A percentile compares a stretch with the other conserved stretches of the same genome.
Evolutionary conservation across 768 basidiomycete genomes (phyloP).

Genomic region (Infundibulicybe gibba): DNA sequence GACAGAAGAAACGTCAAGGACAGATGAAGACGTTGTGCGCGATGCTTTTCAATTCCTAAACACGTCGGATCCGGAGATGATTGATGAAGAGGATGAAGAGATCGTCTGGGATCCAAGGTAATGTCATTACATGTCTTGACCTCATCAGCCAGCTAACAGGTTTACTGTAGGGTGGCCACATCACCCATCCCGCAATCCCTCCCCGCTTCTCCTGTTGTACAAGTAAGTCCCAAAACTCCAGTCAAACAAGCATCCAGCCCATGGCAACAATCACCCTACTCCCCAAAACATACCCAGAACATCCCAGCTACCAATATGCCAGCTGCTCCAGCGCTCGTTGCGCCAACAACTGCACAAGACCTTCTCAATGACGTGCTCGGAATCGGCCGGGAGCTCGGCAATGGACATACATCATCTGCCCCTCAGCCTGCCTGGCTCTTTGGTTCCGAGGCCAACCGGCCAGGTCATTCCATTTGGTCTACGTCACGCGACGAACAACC

Average conservation of each 20-base stretch:
- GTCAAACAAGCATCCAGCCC: slow-evolving; percentile 29
- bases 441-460: slow-evolving; percentile 43
- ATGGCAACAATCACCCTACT: slow-evolving; percentile 21
- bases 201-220: slow-evolving; percentile 27
- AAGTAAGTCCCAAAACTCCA: slow-evolving; percentile 30
- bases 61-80: slow-evolving; percentile 34
- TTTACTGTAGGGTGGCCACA: slow-evolving; percentile 16
- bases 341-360: slow-evolving; percentile 62
- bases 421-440: slow-evolving; percentile 47
- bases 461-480: slow-evolving; percentile 64
- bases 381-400: slow-evolving; percentile 15
- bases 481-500: slow-evolving; percentile 48
- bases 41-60: slow-evolving; percentile 55
- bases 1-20: slow-evolving; percentile 65
- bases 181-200: slow-evolving; percentile 21
- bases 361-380: slow-evolving; percentile 55
- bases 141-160: neutral
- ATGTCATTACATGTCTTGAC: slow-evolving; percentile 2
- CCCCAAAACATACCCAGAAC: slow-evolving; percentile 23
- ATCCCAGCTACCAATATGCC: slow-evolving; percentile 13
- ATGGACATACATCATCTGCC: slow-evolving; percentile 21
- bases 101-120: slow-evolving; percentile 76
- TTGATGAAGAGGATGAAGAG: slow-evolving; percentile 63
- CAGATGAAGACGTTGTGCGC: slow-evolving; percentile 80
- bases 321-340: slow-evolving; percentile 17